These are phyloP conservation scores for Verticillium isaacii DNA, from an alignment of 2,329 filamentous ascomycete species.

Conservation along the genomic window DNA sequence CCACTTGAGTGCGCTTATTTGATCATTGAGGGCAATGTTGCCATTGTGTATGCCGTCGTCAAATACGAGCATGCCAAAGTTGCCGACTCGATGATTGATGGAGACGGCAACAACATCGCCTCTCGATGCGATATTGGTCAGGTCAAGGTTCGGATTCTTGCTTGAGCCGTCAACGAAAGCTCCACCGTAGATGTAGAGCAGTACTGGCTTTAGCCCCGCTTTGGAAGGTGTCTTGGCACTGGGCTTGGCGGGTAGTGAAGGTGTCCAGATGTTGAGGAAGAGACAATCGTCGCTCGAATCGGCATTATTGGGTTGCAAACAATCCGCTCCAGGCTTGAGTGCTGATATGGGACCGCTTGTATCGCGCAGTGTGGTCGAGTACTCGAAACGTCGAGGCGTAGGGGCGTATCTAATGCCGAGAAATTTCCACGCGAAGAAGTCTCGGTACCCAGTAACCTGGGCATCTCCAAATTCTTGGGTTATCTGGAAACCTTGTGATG, in stretches of 20 bases:
- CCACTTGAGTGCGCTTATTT: constrained; percentile 45
- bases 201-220: background rate
- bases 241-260: constrained; percentile 11
- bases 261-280: constrained; percentile 43
- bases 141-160: constrained; percentile 38
- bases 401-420: background rate
- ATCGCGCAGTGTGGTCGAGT: background rate
- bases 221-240: background rate
- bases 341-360: background rate
- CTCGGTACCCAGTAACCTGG: background rate
- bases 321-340: background rate
- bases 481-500: background rate
- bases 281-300: constrained; percentile 39
- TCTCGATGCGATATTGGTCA: constrained; percentile 37
- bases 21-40: constrained; percentile 45
- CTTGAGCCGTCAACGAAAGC: constrained; percentile 33
- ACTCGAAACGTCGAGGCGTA: background rate
- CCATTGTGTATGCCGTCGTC: constrained; percentile 38
- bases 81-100: constrained; percentile 56
- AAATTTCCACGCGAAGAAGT: constrained; percentile 1
- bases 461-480: background rate
- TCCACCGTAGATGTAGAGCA: constrained; percentile 40
- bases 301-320: background rate
- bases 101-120: constrained; percentile 48
- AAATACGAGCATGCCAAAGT: constrained; percentile 54